Base-by-base conservation (phyloP, 495 filamentous ascomycete species). In the Penicillium manginii region DNA sequence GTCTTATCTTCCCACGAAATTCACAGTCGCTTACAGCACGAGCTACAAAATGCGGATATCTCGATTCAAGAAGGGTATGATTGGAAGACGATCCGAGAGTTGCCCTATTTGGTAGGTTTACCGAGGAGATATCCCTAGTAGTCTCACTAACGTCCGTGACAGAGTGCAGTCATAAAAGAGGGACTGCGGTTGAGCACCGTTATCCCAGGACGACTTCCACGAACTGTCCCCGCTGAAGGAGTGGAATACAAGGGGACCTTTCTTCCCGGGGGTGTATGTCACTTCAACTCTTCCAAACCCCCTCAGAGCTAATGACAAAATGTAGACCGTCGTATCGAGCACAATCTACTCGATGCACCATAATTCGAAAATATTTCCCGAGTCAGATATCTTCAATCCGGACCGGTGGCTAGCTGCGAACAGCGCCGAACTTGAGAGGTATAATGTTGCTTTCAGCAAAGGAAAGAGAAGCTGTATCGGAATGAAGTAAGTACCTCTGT, bases 361-460 rank as follows among this genome's bases (percentile, higher is more conserved):
- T n/a, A 43, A 55, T 31, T 40, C 52, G 3, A 21, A 40, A 1
- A 26, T 55, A 21, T 55, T 55, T 32, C 39, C 52, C 1, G 18
- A 55, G 1, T 40, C 52, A 31, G 21, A 47, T 6, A 33, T 33
- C 3, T 55, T 55, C 17, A 15, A 18, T 4, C 52, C 52, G 33
- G 21, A 33, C 11, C 39, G 52, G 3, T 55, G 52, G 52, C 54
- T 46, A 31, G 29, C 17, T 12, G 26, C 37, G 29, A 33, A 54
- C 37, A 54, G 51, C 18, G 22, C n/a, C 6, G 32, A 26, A 11
- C 51, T 54, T n/a, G 51, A 54, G 3, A 54, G 35, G 17, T 54
- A 43, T 15, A 42, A 40, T 4, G 51, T 54, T 19, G 51, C 51
- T 12, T 54, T 54, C 14, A 54, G 51, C 22, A 54, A 43, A 54